phyloP scores from a whole-genome alignment of 1,139 yeast genomes.

The Wickerhamomyces sp. region DNA sequence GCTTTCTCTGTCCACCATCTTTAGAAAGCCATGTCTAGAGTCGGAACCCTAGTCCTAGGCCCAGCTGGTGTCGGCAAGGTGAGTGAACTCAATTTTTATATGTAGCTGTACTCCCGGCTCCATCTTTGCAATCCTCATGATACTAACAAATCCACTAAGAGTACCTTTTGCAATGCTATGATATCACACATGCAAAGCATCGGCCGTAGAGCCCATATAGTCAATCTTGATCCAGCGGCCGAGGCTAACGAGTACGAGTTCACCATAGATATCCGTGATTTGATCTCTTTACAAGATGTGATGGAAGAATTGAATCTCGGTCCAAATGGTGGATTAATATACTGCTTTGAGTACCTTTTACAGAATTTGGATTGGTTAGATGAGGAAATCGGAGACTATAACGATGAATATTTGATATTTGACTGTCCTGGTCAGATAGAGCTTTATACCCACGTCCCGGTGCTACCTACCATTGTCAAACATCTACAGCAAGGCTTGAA shows the following conservation, averaged over 20 bases:
- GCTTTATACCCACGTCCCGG: constrained; percentile 90
- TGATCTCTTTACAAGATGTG: constrained; percentile 90
- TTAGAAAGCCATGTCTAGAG: constrained; percentile 73
- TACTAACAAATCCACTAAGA: constrained; percentile 24
- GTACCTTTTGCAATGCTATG: constrained; percentile 85
- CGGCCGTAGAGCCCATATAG: constrained; percentile 92
- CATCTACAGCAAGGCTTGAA: constrained; percentile 76
- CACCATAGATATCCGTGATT: constrained; percentile 86
- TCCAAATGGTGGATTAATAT: constrained; percentile 91
- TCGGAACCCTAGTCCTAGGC: constrained; percentile 91
- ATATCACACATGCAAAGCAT: constrained; percentile 84
- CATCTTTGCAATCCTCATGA: not conserved
- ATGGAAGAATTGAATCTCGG: constrained; percentile 94
- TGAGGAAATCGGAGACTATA: constrained; percentile 88
- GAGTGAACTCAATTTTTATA: constrained; percentile 3
- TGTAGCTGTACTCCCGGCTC: not conserved
- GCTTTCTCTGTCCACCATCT: no score
- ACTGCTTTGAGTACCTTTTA: constrained; percentile 85
- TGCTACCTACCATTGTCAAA: constrained; percentile 78
- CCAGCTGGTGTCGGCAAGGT: constrained; percentile 96
- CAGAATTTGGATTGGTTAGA: constrained; percentile 95
- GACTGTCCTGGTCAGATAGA: constrained; percentile 99
- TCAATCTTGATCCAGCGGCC: constrained; percentile 96
- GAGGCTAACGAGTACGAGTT: constrained; percentile 89
- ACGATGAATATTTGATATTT: constrained; percentile 88